Evolutionary conservation across 78 protist genomes (phyloP), one percentile per base, ranked within the genome.

Genomic region (Dictyostelium discoideum): DNA sequence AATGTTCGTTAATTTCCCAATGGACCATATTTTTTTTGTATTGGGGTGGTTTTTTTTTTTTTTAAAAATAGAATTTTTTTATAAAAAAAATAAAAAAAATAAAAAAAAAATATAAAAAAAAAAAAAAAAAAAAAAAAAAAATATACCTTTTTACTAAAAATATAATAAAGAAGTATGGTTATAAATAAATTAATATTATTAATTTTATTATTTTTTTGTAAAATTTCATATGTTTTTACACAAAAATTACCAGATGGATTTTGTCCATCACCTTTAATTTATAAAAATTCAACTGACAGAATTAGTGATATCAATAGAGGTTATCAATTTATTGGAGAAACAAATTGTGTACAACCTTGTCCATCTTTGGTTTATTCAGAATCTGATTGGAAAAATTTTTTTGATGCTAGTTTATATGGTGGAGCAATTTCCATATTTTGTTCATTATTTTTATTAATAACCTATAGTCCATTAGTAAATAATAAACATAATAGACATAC

Each of bases 281-380:
- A 22, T 32, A 76, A 83, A 37, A 86, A 86, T n/a, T 86, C 85
- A 20, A 86, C 93, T 14, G 37, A 77, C 42, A 87, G 85, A 44
- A 60, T 50, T 0, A 24, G 10, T 13, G 92, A 85, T 73, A 6
- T 8, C 2, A 22, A 40, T 26, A 78, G 39, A 14, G 93, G 93
- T 54, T 87, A 78, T 63, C 4, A 3, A 20, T 78, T 16, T 60
- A 37, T 50, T 11, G 85, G 93, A 3, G 85, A 57, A 4, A 57
- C 42, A 14, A 6, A 32, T 65, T 84, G 88, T n/a, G 40, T 84
- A 10, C 57, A 57, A 3, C 32, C 18, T 11, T 84, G 88, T 26
- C 88, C 88, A 0, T 40, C 79, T 0, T 54, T 74, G 22, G 3
- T 65, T 16, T 84, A 39, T 72, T 37, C 88, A 16, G 57, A 65